These are phyloP conservation scores for Inosperma sp. DNA, from an alignment of 768 basidiomycete species.

Conservation along the genomic window DNA sequence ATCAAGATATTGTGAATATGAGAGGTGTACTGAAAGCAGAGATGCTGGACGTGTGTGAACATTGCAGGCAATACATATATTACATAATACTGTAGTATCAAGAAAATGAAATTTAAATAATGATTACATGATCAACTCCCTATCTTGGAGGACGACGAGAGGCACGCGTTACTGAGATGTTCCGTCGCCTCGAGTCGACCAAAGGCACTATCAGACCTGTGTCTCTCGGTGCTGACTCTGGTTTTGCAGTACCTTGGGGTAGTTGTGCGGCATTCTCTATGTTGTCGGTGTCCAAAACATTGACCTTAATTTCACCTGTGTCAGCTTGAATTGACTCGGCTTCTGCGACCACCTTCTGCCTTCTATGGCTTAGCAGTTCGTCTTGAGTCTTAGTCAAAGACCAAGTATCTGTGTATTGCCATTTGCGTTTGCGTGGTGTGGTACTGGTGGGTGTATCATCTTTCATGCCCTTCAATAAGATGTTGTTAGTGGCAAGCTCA, in stretches of 20 bases:
- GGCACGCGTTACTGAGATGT: slow-evolving; percentile 31
- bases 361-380: slow-evolving; percentile 51
- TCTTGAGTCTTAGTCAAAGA: slow-evolving; percentile 62
- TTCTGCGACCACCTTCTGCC: slow-evolving; percentile 12
- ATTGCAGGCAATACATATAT: neutral
- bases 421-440: slow-evolving; percentile 73
- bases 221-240: slow-evolving; percentile 25
- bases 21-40: slow-evolving; percentile 9
- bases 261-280: slow-evolving; percentile 9
- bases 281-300: slow-evolving; percentile 2
- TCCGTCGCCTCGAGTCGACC: slow-evolving; percentile 40
- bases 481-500: slow-evolving; percentile 44
- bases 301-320: neutral
- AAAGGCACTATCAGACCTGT: slow-evolving; percentile 28
- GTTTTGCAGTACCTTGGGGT: slow-evolving; percentile 2
- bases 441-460: slow-evolving; percentile 65
- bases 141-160: slow-evolving; percentile 30
- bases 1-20: slow-evolving; percentile 29
- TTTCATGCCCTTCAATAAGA: slow-evolving; percentile 54
- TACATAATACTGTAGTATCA: slow-evolving; percentile 4
- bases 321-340: slow-evolving; percentile 21
- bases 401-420: slow-evolving; percentile 71
- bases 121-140: neutral
- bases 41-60: neutral
- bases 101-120: neutral